Evolutionary conservation across 129 eudicot species (phyloP).

Genomic region (Escallonia herrerae): DNA sequence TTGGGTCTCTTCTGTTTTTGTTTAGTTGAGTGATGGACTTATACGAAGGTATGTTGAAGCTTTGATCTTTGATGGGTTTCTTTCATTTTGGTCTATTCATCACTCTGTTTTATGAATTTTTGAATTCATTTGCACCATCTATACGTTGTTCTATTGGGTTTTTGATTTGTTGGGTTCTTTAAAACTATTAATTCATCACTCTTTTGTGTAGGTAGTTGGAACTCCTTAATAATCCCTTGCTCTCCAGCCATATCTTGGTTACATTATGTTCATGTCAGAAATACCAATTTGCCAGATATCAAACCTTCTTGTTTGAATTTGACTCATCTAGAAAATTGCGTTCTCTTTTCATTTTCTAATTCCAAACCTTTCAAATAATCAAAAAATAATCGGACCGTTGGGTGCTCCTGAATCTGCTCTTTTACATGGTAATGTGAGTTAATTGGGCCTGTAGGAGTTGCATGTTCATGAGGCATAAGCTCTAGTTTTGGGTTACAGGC

Average conservation of each 20-base stretch:
- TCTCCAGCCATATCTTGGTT: not conserved
- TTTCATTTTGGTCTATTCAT: conserved; percentile 3
- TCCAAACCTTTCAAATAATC: not conserved
- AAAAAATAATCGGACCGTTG: not conserved
- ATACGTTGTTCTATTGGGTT: conserved; percentile 8
- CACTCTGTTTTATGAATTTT: conserved; percentile 1
- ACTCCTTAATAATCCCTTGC: too few species aligned
- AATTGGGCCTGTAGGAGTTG: conserved; percentile 3
- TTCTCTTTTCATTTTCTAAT: conserved; percentile 10
- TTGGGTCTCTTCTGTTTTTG: too few species aligned
- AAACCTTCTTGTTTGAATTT: not conserved
- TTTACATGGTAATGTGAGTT: conserved; percentile 14
- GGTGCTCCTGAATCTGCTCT: not conserved
- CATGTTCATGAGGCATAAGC: not conserved
- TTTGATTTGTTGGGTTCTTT: conserved; percentile 8
- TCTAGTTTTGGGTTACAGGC: not conserved
- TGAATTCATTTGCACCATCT: not conserved
- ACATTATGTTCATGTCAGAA: not conserved
- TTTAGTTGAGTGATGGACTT: conserved; percentile 25
- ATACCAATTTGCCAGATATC: not conserved
- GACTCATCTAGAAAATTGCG: not conserved
- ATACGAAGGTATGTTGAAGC: conserved; percentile 25
- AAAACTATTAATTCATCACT: conserved; percentile 19
- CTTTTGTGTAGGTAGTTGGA: not conserved
- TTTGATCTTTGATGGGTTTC: conserved; percentile 11